These are phyloP conservation scores for Globisporangium parvum DNA, from an alignment of 352 stramenopile genomes.

Conservation along the genomic window DNA sequence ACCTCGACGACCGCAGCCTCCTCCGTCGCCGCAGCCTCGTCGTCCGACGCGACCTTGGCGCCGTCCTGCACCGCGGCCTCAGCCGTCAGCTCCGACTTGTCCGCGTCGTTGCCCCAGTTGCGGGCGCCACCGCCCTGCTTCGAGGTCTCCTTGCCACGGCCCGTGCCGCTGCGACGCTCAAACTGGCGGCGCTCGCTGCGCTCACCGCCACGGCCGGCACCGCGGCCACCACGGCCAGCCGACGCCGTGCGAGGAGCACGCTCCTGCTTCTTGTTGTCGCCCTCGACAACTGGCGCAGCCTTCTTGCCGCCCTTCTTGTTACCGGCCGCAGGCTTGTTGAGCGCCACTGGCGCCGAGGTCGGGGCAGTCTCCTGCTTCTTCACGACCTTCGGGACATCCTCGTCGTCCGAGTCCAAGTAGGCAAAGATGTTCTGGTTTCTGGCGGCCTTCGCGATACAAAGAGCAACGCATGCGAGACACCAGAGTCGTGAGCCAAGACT, in stretches of 20 bases:
- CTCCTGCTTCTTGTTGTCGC: slow-evolving; percentile 44
- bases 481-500: not conserved
- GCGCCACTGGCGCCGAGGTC: slow-evolving; percentile 45
- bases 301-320: slow-evolving; percentile 83
- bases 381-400: slow-evolving; percentile 61
- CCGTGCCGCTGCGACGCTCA: slow-evolving; percentile 93
- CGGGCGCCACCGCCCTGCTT: slow-evolving; percentile 92
- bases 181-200: slow-evolving; percentile 81
- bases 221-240: slow-evolving; percentile 39
- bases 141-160: slow-evolving; percentile 93
- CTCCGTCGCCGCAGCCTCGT: slow-evolving; percentile 50
- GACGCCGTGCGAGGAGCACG: slow-evolving; percentile 41
- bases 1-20: slow-evolving; percentile 27
- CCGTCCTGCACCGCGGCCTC: slow-evolving; percentile 53
- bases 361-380: slow-evolving; percentile 47
- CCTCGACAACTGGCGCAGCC: slow-evolving; percentile 24
- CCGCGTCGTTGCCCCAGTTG: slow-evolving; percentile 96
- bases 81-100: slow-evolving; percentile 83
- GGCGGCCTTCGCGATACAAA: slow-evolving; percentile 20
- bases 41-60: slow-evolving; percentile 39
- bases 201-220: slow-evolving; percentile 37
- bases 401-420: slow-evolving; percentile 72
- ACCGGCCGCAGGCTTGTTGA: slow-evolving; percentile 80
- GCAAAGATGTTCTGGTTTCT: slow-evolving; percentile 67
- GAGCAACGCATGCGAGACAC: not conserved